Evolutionary conservation across 2,329 filamentous ascomycete species (phyloP).

Genomic region (Diaporthe ampelina): DNA sequence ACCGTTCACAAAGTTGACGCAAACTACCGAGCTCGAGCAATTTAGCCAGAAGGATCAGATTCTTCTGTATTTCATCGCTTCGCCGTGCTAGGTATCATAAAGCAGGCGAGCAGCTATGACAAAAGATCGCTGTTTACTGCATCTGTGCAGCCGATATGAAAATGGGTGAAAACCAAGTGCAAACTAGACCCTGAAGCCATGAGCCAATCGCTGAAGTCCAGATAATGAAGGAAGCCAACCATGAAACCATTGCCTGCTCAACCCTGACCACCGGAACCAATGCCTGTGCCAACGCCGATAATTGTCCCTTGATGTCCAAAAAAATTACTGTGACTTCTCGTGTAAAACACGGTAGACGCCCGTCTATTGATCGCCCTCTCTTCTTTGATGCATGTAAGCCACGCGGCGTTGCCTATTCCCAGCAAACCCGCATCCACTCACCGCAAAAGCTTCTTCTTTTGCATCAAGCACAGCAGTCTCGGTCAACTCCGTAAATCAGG

Average conservation of each 20-base stretch:
- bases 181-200: conserved; percentile 5
- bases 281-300: conserved; percentile 26
- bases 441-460: background rate
- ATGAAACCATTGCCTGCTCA: conserved; percentile 19
- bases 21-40: background rate
- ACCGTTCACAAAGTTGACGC: background rate
- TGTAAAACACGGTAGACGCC: background rate
- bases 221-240: conserved; percentile 23
- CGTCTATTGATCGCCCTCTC: conserved; percentile 14
- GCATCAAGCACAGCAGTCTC: background rate
- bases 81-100: conserved; percentile 27
- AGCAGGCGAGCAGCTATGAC: conserved; percentile 23
- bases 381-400: background rate
- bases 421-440: background rate
- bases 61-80: conserved; percentile 29
- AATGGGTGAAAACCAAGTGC: background rate
- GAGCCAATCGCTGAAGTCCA: conserved; percentile 30
- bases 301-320: conserved; percentile 1
- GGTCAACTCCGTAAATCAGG: background rate
- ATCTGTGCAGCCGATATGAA: background rate
- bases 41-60: background rate
- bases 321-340: conserved; percentile 3
- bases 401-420: background rate
- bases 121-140: conserved; percentile 6
- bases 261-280: conserved; percentile 13